Conservation (phyloP, 306 rosid species). For the Casuarina cunninghamiana region DNA sequence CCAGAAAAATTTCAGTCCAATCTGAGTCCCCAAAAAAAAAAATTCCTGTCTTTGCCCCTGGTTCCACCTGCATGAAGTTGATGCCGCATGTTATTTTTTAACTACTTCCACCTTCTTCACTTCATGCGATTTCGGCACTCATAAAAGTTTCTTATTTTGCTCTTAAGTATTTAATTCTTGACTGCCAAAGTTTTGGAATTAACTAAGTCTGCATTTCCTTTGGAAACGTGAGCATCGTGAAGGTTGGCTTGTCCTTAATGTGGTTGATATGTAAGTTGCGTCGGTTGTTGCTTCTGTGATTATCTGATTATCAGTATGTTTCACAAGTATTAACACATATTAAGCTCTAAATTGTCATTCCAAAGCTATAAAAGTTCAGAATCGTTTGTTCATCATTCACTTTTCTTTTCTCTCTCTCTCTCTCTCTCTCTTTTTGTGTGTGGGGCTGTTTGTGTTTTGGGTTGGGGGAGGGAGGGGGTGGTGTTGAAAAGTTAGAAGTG, state of each 20-base stretch:
- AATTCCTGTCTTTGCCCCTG: no score
- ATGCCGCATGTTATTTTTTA: background rate
- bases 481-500: background rate
- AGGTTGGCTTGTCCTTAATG: background rate
- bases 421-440: no score
- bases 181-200: background rate
- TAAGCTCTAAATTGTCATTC: background rate
- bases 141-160: conserved; percentile 15
- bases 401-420: no score
- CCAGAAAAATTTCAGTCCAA: background rate
- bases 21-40: no score
- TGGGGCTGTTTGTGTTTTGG: no score
- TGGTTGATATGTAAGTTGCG: background rate
- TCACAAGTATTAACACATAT: background rate
- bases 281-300: background rate
- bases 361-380: background rate
- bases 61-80: background rate
- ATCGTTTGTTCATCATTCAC: background rate
- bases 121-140: background rate
- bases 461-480: no score
- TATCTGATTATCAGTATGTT: background rate
- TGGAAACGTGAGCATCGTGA: background rate
- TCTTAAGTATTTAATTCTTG: background rate
- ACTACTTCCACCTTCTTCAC: background rate
- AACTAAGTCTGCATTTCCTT: conserved; percentile 11